A percentile compares a stretch with the other conserved stretches of the same genome.
phyloP scores from a whole-genome alignment of 2,329 filamentous ascomycete genomes.

The Phyllosticta citribraziliensis region DNA sequence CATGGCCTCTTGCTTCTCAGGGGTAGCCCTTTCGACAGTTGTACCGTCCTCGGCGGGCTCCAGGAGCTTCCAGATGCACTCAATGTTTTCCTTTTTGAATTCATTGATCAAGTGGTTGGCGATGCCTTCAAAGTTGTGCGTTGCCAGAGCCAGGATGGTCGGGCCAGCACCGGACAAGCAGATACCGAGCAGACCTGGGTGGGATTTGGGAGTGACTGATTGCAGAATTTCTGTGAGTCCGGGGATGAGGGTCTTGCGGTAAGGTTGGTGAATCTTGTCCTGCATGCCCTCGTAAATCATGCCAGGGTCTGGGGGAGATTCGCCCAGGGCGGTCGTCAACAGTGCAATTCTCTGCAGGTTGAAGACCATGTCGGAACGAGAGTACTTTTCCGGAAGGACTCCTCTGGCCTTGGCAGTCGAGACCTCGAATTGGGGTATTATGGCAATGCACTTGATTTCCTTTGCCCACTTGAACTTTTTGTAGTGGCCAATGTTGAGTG shows the following conservation, averaged over 20 bases:
- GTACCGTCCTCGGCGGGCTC: slow-evolving; percentile 70
- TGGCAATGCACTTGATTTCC: slow-evolving; percentile 93
- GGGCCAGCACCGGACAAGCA: slow-evolving; percentile 92
- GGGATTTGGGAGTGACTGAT: slow-evolving; percentile 78
- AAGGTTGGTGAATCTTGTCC: slow-evolving; percentile 95
- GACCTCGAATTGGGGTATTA: slow-evolving; percentile 93
- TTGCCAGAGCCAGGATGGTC: slow-evolving; percentile 87
- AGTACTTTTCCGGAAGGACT: slow-evolving; percentile 73
- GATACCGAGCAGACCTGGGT: slow-evolving; percentile 83
- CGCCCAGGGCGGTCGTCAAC: slow-evolving; percentile 77
- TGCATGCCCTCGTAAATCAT: slow-evolving; percentile 98
- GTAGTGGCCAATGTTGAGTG: slow-evolving; percentile 86
- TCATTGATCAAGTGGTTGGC: slow-evolving; percentile 66
- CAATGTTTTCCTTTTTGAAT: slow-evolving; percentile 63
- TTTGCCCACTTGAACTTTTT: slow-evolving; percentile 90
- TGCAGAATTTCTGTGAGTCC: slow-evolving; percentile 84
- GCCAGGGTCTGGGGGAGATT: slow-evolving; percentile 81
- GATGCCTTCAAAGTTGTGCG: slow-evolving; percentile 79
- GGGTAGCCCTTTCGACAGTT: slow-evolving; percentile 25
- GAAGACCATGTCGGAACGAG: slow-evolving; percentile 79
- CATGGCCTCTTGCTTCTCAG: slow-evolving; percentile 35
- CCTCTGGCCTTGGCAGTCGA: slow-evolving; percentile 84
- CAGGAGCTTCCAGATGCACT: slow-evolving; percentile 77
- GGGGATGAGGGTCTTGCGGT: slow-evolving; percentile 83
- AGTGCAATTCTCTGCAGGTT: slow-evolving; percentile 92